Base-by-base conservation (phyloP, 2,329 filamentous ascomycete genomes). In the Orbilia quercus region DNA sequence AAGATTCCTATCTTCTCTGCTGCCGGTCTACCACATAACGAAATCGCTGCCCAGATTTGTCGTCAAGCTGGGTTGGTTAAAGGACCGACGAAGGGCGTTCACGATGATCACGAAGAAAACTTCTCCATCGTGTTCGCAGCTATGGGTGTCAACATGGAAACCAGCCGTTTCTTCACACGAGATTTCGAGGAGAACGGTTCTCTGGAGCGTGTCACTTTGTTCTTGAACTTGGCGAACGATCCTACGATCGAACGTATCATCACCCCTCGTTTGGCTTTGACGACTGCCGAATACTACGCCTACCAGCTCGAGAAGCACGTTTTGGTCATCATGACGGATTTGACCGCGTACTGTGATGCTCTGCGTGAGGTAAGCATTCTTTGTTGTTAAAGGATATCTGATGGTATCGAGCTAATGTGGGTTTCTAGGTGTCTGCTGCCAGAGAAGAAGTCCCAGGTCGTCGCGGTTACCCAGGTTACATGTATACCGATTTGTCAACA, bases 241-340 rank as follows among this genome's bases (percentile, higher is more conserved):
- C 95, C 40, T 78, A 96, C 91, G 59, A 99, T 99, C 82, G 95
- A 99, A 84, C 95, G 95, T 89, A 99, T 99, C 81, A 99, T 99
- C 81, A 99, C 95, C 60, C 95, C 95, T 81, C 95, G 95, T 88
- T 90, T 99, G 75, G 95, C 95, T 60, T 87, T 99, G 76, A 99
- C 95, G 54, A 99, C 96, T 23, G 95, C 95, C 82, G 95, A 99
- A 83, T 99, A 99, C 88, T 99, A 98, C 82, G 95, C 95, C 81
- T 99, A 99, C 85, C 95, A 99, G 83, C 88, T 99, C 77, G 95
- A 99, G 87, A 99, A 99, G 88, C 95, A 99, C 87, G 95, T 99
- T 75, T 84, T 99, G 77, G 95, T 99, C 80, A 99, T 99, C 82
- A 89, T 99, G 81, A 99, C 96, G 62, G 95, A 99, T 86, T 84